Evolutionary conservation across 2,329 filamentous ascomycete species (phyloP).

Genomic region (Paraconiothyrium brasiliense): DNA sequence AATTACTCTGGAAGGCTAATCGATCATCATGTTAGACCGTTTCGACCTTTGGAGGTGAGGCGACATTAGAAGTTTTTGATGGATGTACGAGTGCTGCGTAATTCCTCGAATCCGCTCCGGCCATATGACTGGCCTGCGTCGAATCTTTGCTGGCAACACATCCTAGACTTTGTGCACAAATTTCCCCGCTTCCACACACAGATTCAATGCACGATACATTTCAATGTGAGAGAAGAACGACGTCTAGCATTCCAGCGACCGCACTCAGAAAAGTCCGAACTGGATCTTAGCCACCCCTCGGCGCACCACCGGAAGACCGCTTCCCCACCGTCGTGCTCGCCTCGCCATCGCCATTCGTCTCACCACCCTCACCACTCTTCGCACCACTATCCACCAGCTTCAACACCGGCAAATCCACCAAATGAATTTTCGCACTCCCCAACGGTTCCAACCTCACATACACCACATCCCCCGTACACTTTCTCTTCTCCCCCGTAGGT

Average conservation of each 20-base stretch:
- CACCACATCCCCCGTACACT: conserved; percentile 20
- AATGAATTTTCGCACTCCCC: conserved; percentile 49
- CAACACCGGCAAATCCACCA: conserved; percentile 47
- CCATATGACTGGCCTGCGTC: too few relatives aligned
- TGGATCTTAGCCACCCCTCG: background rate
- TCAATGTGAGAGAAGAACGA: too few relatives aligned
- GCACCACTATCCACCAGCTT: background rate
- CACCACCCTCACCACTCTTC: background rate
- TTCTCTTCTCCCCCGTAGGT: conserved; percentile 25
- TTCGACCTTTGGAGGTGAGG: background rate
- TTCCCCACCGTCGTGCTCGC: background rate
- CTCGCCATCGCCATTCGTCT: too few relatives aligned
- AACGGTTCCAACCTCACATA: conserved; percentile 47
- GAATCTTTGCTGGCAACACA: too few relatives aligned
- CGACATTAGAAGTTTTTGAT: too few relatives aligned
- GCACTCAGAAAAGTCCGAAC: background rate
- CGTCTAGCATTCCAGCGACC: background rate
- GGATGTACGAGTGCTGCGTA: too few relatives aligned
- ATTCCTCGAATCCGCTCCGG: too few relatives aligned
- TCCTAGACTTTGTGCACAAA: too few relatives aligned
- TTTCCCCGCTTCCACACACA: too few relatives aligned
- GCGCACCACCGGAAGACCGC: background rate
- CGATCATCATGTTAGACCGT: background rate
- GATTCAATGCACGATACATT: too few relatives aligned
- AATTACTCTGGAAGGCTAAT: background rate